Evolutionary conservation across 2,329 filamentous ascomycete species (phyloP).

Genomic region (Aspergillus pseudonomiae): DNA sequence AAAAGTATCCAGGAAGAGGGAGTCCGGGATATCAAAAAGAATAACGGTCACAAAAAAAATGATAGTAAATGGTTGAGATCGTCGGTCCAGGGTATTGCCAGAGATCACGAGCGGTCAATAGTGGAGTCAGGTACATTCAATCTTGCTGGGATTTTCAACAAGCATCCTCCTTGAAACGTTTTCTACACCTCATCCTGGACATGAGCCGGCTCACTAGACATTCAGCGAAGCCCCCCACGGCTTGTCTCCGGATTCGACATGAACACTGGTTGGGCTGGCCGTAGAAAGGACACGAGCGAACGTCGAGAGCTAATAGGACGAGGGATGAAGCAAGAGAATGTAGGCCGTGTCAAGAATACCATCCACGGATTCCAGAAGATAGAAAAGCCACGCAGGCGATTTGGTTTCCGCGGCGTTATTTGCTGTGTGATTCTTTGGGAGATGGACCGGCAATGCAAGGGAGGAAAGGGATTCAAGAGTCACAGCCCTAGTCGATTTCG

Average conservation of each 20-base stretch:
- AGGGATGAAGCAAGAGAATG: constrained; percentile 12
- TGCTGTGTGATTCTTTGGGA: constrained; percentile 15
- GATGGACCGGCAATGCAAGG: constrained; percentile 27
- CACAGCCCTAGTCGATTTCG: constrained; percentile 27
- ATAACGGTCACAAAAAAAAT: constrained; percentile 1
- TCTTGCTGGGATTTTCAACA: constrained; percentile 37
- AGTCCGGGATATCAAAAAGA: constrained; percentile 1
- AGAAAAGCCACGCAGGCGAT: constrained; percentile 23
- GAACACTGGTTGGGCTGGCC: constrained; percentile 27
- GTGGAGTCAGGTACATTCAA: constrained; percentile 27
- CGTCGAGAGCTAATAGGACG: constrained; percentile 2
- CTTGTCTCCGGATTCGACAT: constrained; percentile 29
- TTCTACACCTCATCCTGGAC: constrained; percentile 50
- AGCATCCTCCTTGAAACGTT: constrained; percentile 47
- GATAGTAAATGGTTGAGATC: constrained; percentile 17
- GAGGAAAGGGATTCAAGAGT: constrained; percentile 29
- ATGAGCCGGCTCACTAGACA: constrained; percentile 25
- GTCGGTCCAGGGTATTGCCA: constrained; percentile 19
- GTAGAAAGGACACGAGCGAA: constrained; percentile 21
- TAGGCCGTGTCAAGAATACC: constrained; percentile 18
- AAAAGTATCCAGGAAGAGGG: constrained; percentile 4
- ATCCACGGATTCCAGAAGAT: constrained; percentile 24
- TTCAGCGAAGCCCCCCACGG: constrained; percentile 34
- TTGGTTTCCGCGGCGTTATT: constrained; percentile 17
- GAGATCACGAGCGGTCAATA: constrained; percentile 22